These are phyloP conservation scores for Marasmius fiardii DNA, from an alignment of 1,284 basidiomycete genomes.

Conservation along the genomic window DNA sequence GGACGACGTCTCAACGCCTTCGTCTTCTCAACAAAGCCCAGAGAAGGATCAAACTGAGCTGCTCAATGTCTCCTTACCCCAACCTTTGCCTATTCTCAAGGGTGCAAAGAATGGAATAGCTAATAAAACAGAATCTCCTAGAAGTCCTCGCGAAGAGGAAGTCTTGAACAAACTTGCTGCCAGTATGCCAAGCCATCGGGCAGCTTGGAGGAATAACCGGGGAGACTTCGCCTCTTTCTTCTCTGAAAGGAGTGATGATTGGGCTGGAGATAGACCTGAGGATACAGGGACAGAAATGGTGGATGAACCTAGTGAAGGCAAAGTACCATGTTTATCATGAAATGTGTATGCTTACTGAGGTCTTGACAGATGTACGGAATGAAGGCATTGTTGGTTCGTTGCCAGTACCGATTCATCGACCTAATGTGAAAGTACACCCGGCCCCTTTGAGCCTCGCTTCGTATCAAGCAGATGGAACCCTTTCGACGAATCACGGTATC, in stretches of 20 bases:
- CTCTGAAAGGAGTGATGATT: slow-evolving; percentile 31
- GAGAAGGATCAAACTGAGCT: neutral
- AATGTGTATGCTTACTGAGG: slow-evolving; percentile 7
- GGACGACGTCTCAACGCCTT: neutral
- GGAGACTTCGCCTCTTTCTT: slow-evolving; percentile 64
- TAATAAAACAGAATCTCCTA: slow-evolving; percentile 20
- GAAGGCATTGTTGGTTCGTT: slow-evolving; percentile 45
- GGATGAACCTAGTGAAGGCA: slow-evolving; percentile 31
- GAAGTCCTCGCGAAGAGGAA: slow-evolving; percentile 43
- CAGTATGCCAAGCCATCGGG: slow-evolving; percentile 65
- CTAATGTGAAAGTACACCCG: slow-evolving; percentile 24
- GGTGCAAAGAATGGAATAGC: slow-evolving; percentile 4
- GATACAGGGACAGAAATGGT: slow-evolving; percentile 19
- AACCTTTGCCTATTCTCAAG: neutral
- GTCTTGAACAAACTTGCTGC: slow-evolving; percentile 63
- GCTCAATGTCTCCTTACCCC: neutral
- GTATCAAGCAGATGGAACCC: slow-evolving; percentile 49
- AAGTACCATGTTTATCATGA: too few species aligned
- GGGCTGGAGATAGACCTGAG: slow-evolving; percentile 21
- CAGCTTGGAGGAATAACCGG: slow-evolving; percentile 62
- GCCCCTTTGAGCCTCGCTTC: slow-evolving; percentile 43
- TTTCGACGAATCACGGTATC: slow-evolving; percentile 17
- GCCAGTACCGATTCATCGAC: slow-evolving; percentile 54
- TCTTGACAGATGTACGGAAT: neutral
- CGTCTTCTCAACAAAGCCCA: neutral